Conservation (phyloP, 2,329 filamentous ascomycete genomes). For the Didymella lethalis region DNA sequence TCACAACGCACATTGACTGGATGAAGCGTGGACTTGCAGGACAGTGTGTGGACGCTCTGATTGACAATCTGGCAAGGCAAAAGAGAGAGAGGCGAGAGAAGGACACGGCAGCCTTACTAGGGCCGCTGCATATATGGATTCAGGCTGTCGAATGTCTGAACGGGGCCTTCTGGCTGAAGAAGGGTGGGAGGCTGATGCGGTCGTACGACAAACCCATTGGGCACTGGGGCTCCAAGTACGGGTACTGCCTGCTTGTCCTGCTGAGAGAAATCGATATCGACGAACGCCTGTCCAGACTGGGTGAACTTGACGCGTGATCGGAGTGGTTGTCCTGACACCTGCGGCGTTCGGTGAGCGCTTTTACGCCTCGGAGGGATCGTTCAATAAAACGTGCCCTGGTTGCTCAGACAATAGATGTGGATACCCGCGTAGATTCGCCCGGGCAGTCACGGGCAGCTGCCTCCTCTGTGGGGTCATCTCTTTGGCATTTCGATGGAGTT, state of each 20-base stretch:
- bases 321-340: neutral
- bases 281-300: neutral
- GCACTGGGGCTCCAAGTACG: slow-evolving; percentile 18
- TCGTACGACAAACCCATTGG: slow-evolving; percentile 13
- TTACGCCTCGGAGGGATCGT: neutral
- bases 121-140: slow-evolving; percentile 13
- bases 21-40: slow-evolving; percentile 18
- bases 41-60: slow-evolving; percentile 13
- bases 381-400: neutral
- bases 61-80: slow-evolving; percentile 9
- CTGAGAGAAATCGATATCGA: slow-evolving; percentile 9
- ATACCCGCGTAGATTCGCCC: neutral
- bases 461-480: neutral
- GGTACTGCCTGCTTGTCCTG: slow-evolving; percentile 19
- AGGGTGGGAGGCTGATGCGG: slow-evolving; percentile 12
- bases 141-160: slow-evolving; percentile 23
- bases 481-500: neutral
- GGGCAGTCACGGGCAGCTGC: neutral
- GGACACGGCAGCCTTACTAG: neutral
- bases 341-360: neutral
- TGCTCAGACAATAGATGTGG: neutral
- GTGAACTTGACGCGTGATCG: neutral
- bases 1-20: slow-evolving; percentile 17
- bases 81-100: neutral
- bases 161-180: slow-evolving; percentile 17